A percentile compares a stretch with the other conserved stretches of the same genome.
These are phyloP conservation scores for Pseudomonodictys pantanalensis DNA, from an alignment of 495 filamentous ascomycete genomes.

Conservation along the genomic window DNA sequence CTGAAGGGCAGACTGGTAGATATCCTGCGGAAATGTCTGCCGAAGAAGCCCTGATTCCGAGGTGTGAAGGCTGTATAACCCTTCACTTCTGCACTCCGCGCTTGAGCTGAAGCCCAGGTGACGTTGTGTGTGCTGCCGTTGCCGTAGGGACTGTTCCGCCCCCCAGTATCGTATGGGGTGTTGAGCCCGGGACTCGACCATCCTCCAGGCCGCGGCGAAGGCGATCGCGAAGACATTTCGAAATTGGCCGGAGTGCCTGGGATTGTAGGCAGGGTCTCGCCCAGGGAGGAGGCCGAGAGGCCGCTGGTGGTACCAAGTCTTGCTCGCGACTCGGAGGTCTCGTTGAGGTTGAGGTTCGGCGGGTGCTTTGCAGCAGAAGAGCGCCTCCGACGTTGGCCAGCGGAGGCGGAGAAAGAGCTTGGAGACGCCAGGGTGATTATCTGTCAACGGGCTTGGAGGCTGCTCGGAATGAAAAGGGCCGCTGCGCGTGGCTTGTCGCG, in stretches of 20 bases:
- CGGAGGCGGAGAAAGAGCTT: conserved; percentile 21
- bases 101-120: conserved; percentile 77
- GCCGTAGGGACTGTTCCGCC: conserved; percentile 60
- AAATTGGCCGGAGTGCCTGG: conserved; percentile 35
- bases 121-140: conserved; percentile 55
- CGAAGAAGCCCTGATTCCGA: conserved; percentile 76
- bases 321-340: conserved; percentile 9
- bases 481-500: conserved; percentile 21
- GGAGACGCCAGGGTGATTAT: conserved; percentile 34
- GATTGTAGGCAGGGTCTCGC: conserved; percentile 26
- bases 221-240: conserved; percentile 80
- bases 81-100: conserved; percentile 70
- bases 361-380: conserved; percentile 34
- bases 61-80: conserved; percentile 81
- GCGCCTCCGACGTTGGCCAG: conserved; percentile 35
- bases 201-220: conserved; percentile 76
- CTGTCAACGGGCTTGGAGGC: conserved; percentile 3
- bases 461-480: conserved; percentile 17
- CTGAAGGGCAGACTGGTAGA: conserved; percentile 68
- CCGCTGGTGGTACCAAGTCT: conserved; percentile 26
- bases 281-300: conserved; percentile 11
- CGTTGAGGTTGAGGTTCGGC: conserved; percentile 24
- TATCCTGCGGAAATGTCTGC: conserved; percentile 69
- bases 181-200: conserved; percentile 84
- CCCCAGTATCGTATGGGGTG: conserved; percentile 57